Base-by-base conservation (phyloP, 2,329 filamentous ascomycete species). In the Hymenoscyphus fructigenus region DNA sequence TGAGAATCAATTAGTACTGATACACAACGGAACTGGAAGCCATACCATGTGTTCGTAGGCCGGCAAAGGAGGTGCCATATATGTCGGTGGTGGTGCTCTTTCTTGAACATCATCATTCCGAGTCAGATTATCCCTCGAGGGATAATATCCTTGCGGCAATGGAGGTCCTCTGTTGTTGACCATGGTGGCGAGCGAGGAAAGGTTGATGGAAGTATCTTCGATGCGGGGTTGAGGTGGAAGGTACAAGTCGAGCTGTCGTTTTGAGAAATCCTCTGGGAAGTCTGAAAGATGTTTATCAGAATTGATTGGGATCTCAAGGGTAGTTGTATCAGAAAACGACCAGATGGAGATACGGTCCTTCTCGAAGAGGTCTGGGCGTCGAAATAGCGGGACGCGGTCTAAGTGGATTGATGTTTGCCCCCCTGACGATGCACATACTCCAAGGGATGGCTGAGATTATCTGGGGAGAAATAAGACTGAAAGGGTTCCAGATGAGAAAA, bases 221-320 rank as follows among this genome's bases (percentile, higher is more conserved):
- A 59, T 57, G 38, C 59, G 63, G 59, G 60, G 50, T 62, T 58
- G 47, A 65, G 63, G 70, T 71, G 66, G 63, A 66, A 61, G 69
- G 67, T 71, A 67, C 63, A 69, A 75, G 69, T 67, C 72, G 74
- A 75, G 74, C 70, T 74, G 68, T 75, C 74, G 72, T 73, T 74
- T 73, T 71, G 68, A 70, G 68, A 66, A 38, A 68, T 60, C 68
- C 68, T 66, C 65, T 69, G 61, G 65, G 63, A 50, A 59, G 59
- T 55, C 61, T 62, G 58, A 66, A 59, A 56, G 59, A 57, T 64
- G 63, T 65, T 59, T 63, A 66, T 62, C 59, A 67, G 60, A 65
- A 68, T 65, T 63, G 68, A 63, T 62, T 65, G 62, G 64, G 64
- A 65, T 65, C 29, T 60, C 56, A 63, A 60, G 61, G 66, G 62